A percentile compares a stretch with the other conserved stretches of the same genome.
phyloP scores from a whole-genome alignment of 306 rosid genomes.

The Vigna radiata region DNA sequence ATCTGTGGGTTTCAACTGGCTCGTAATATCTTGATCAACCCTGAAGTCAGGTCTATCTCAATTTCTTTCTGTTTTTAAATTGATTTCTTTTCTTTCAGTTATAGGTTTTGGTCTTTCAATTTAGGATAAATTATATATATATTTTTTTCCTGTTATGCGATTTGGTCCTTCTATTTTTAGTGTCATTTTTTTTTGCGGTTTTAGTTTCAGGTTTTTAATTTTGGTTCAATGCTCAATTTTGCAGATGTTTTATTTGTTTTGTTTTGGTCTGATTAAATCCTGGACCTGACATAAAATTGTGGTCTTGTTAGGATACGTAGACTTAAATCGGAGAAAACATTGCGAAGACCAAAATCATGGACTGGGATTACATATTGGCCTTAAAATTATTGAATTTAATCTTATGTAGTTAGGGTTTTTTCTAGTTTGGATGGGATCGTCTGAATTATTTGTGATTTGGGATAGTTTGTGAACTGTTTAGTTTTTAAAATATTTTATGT shows the following conservation, averaged over 20 bases:
- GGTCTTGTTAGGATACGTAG: too few species aligned
- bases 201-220: too few species aligned
- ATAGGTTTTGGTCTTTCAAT: neutral
- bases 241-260: too few species aligned
- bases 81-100: neutral
- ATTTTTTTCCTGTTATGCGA: too few species aligned
- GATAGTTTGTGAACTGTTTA: neutral
- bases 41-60: conserved; percentile 81
- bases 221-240: too few species aligned
- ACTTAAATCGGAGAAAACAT: too few species aligned
- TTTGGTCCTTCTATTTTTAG: too few species aligned
- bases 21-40: conserved; percentile 84
- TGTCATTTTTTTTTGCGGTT: too few species aligned
- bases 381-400: neutral
- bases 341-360: too few species aligned
- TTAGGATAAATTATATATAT: neutral
- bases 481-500: neutral
- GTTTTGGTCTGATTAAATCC: too few species aligned
- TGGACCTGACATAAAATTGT: too few species aligned
- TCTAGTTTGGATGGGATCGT: conserved; percentile 27
- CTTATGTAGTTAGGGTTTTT: neutral
- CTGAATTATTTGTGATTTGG: neutral
- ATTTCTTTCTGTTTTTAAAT: neutral
- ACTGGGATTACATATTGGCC: too few species aligned
- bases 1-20: conserved; percentile 78